Percentiles rank a stretch among this genome's conserved stretches.
phyloP scores from a whole-genome alignment of 2,329 filamentous ascomycete species.

The Sclerotinia borealis region DNA sequence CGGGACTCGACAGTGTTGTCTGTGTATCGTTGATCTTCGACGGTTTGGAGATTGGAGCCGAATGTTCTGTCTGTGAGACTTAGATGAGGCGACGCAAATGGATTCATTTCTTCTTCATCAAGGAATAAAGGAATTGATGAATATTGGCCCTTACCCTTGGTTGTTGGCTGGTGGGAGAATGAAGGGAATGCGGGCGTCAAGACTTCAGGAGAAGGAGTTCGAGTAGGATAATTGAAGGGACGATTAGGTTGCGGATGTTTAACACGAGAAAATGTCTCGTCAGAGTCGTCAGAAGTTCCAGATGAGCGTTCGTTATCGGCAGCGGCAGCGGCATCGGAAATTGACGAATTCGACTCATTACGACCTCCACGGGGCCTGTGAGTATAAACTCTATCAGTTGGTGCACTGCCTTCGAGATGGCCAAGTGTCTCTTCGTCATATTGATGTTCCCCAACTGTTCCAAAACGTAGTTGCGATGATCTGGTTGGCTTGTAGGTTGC shows the following conservation, averaged over 20 bases:
- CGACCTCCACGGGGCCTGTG: constrained; percentile 19
- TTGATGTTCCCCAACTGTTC: constrained; percentile 23
- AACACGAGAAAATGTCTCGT: constrained; percentile 25
- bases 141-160: constrained; percentile 20
- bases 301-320: constrained; percentile 31
- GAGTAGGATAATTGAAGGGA: constrained; percentile 10
- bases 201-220: constrained; percentile 10
- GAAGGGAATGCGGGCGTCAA: neutral
- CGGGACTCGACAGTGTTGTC: constrained; percentile 10
- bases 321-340: constrained; percentile 18
- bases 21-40: neutral
- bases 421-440: constrained; percentile 27
- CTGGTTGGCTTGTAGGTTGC: constrained; percentile 32
- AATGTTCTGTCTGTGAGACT: constrained; percentile 7
- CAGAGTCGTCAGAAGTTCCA: constrained; percentile 28
- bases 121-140: constrained; percentile 20
- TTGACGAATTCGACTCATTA: constrained; percentile 21
- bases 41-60: neutral
- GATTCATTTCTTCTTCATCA: constrained; percentile 19
- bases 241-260: constrained; percentile 3
- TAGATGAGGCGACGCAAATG: constrained; percentile 18
- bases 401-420: constrained; percentile 23
- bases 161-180: neutral
- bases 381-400: constrained; percentile 18
- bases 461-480: constrained; percentile 32